Conservation (phyloP, 1,284 basidiomycete genomes). For the Pulveroboletus sp. region DNA sequence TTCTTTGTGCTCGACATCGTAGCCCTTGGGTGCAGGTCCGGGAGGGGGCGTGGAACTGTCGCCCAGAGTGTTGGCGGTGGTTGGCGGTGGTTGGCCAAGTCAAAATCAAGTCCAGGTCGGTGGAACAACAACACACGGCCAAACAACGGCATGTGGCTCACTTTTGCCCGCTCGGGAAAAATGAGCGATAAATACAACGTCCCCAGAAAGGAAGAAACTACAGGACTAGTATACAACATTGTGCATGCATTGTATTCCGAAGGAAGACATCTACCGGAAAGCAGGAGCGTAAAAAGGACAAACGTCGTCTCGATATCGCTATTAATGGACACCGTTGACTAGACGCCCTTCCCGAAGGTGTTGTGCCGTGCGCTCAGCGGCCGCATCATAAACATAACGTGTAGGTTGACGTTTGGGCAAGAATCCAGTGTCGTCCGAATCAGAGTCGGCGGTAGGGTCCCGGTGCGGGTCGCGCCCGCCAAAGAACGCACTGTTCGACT, state of each 20-base stretch:
- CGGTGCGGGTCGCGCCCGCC: constrained; percentile 36
- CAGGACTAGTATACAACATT: constrained; percentile 35
- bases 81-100: constrained; percentile 2
- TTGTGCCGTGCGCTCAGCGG: constrained; percentile 70
- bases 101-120: neutral
- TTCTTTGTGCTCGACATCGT: constrained; percentile 31
- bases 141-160: constrained; percentile 24
- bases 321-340: constrained; percentile 44
- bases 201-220: constrained; percentile 18
- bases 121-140: constrained; percentile 21
- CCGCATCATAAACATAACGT: constrained; percentile 80
- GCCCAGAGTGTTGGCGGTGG: constrained; percentile 2
- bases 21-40: neutral
- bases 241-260: constrained; percentile 21
- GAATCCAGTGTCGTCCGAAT: constrained; percentile 40
- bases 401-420: constrained; percentile 47
- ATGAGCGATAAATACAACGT: constrained; percentile 28
- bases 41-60: neutral
- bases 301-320: neutral
- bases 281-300: neutral
- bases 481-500: constrained; percentile 48
- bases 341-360: constrained; percentile 49
- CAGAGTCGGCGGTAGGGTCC: constrained; percentile 37
- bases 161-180: neutral
- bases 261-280: constrained; percentile 18